A percentile compares a stretch with the other conserved stretches of the same genome.
phyloP scores from a whole-genome alignment of 192 early-diverging fungal species.

The Coemansia sp. region DNA sequence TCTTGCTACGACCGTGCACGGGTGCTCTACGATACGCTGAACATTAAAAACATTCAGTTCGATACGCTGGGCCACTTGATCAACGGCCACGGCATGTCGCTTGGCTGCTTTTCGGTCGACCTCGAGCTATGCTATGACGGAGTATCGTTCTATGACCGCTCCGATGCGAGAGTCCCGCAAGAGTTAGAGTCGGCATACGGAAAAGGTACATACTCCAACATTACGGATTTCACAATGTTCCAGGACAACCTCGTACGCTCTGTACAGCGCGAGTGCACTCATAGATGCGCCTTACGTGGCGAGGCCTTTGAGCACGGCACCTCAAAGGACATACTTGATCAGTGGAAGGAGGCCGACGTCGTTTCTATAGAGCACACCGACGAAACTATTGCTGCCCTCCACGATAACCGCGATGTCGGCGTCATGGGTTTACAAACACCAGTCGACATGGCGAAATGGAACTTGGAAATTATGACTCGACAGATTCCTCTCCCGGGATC shows the following conservation, averaged over 20 bases:
- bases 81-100: constrained; percentile 30
- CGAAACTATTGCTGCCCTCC: constrained; percentile 25
- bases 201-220: constrained; percentile 85
- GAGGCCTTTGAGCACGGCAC: constrained; percentile 60
- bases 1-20: constrained; percentile 64
- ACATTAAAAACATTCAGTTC: constrained; percentile 89
- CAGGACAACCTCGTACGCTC: constrained; percentile 70
- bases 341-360: constrained; percentile 61
- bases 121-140: constrained; percentile 60
- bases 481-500: constrained; percentile 31
- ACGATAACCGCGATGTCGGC: constrained; percentile 74
- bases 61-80: constrained; percentile 77
- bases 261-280: constrained; percentile 70
- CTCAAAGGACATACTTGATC: constrained; percentile 56
- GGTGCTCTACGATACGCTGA: constrained; percentile 69
- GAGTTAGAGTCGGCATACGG: constrained; percentile 85
- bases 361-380: constrained; percentile 61
- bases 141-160: constrained; percentile 75
- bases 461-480: constrained; percentile 47
- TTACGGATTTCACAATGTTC: constrained; percentile 88
- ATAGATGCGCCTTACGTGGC: constrained; percentile 66
- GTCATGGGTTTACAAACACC: constrained; percentile 59
- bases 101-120: constrained; percentile 50
- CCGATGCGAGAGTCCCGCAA: constrained; percentile 80
- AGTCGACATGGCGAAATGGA: constrained; percentile 22